Base-by-base conservation (phyloP, 371 early-diverging fungal genomes). In the Mucor mucedo region DNA sequence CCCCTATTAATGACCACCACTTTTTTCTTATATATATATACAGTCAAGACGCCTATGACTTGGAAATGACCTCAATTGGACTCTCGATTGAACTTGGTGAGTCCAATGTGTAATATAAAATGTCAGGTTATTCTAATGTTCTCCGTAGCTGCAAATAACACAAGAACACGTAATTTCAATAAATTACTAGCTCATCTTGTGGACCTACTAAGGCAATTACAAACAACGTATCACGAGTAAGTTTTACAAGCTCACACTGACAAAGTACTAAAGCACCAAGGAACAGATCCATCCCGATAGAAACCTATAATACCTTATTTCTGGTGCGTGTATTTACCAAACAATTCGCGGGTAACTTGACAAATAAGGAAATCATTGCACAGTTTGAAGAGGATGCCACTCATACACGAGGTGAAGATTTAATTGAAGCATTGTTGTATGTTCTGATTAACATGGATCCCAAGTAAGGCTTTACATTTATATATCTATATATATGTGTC, bases 41-140 rank as follows among this genome's bases (percentile, higher is more conserved):
- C 69, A 89, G 91, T 41, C 89, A 91, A 66, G 88, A 88, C 72
- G 87, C 88, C 21, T 88, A 84, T 71, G 91, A 90, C 62, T 67
- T 91, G 50, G 91, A 91, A 57, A 88, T 88, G 86, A 85, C 83
- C 13, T 84, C 87, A 14, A 78, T 87, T 13, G 80, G 83, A 45
- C 66, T 87, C 63, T 88, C 88, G 2, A 87, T 88, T 56, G 86
- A 86, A 60, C 68, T 89, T 50, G 82, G 90, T 89, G 79, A 56
- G 71, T 28, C 32, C n/a, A 2, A 14, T 44, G 5, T 44, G 11
- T 44, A n/a, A n/a, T 13, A n/a, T 41, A 52, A 42, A 16, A 52
- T 60, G 41, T 40, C 5, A 53, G 27, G n/a, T 16, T 40, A 28
- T 48, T n/a, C 11, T 48, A 5, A 27, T 47, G 32, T 6, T 45